Percentiles rank a stretch among this genome's conserved stretches.
Evolutionary conservation across 805 yeast species (phyloP).

Genomic region (Scheffersomyces coipomensis): DNA sequence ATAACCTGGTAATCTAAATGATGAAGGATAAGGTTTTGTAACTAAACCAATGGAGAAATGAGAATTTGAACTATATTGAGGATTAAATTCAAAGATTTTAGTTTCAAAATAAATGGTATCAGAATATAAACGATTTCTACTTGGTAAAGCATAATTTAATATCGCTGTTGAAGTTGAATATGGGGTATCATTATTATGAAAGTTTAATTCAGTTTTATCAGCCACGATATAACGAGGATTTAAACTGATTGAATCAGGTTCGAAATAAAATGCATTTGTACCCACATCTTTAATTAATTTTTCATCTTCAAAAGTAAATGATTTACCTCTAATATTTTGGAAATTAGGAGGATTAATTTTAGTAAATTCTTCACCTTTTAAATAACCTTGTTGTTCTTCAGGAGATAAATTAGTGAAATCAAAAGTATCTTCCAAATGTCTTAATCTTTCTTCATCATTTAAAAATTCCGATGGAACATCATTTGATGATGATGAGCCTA

Average conservation of each 20-base stretch:
- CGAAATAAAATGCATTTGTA: slow-evolving; percentile 39
- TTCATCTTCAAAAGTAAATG: slow-evolving; percentile 29
- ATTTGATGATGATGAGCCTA: slow-evolving; percentile 8
- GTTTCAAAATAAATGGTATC: slow-evolving; percentile 63
- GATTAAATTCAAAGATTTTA: slow-evolving; percentile 34
- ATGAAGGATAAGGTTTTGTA: slow-evolving; percentile 69
- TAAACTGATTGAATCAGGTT: slow-evolving; percentile 29
- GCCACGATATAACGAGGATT: slow-evolving; percentile 36
- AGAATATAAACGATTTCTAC: slow-evolving; percentile 26
- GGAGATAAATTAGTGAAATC: slow-evolving; percentile 37
- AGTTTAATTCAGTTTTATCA: slow-evolving; percentile 37
- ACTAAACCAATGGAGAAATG: slow-evolving; percentile 65
- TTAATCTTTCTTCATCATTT: slow-evolving; percentile 38
- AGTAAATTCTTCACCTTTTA: slow-evolving; percentile 35
- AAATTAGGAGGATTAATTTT: slow-evolving; percentile 29
- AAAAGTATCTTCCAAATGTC: slow-evolving; percentile 32
- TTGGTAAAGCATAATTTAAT: slow-evolving; percentile 38
- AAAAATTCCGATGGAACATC: slow-evolving; percentile 36
- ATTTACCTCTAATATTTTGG: slow-evolving; percentile 29
- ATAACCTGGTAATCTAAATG: slow-evolving; percentile 72
- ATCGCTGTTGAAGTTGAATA: slow-evolving; percentile 40
- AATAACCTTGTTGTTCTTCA: slow-evolving; percentile 37
- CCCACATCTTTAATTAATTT: slow-evolving; percentile 34
- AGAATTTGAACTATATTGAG: slow-evolving; percentile 32
- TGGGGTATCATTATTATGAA: slow-evolving; percentile 34